A percentile compares a stretch with the other conserved stretches of the same genome.
Evolutionary conservation across 768 basidiomycete genomes (phyloP).

Genomic region (Rhizopogon rudus): DNA sequence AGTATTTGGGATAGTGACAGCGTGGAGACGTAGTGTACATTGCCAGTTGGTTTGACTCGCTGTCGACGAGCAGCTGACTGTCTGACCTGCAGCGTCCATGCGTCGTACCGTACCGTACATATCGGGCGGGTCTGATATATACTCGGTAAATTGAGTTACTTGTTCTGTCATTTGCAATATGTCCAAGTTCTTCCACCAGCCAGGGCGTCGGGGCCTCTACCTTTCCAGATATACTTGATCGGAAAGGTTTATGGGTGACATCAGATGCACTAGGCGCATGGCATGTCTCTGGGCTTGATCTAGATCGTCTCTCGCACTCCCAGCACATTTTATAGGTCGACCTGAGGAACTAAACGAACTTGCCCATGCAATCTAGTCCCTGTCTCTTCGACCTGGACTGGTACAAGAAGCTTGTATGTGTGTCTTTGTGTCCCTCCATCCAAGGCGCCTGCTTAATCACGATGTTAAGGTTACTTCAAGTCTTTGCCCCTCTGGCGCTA

Average conservation of each 20-base stretch:
- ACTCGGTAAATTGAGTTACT: neutral
- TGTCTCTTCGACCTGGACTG: neutral
- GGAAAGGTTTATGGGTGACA: neutral
- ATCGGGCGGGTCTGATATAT: neutral
- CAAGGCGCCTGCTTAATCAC: neutral
- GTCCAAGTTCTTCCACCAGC: neutral
- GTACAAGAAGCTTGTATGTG: neutral
- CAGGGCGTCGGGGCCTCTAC: too few relatives aligned
- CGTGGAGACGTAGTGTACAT: too few relatives aligned
- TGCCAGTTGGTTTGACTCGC: too few relatives aligned
- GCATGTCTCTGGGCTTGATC: neutral
- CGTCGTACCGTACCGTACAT: neutral
- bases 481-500: slow-evolving; percentile 12
- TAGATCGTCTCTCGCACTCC: neutral
- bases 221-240: neutral
- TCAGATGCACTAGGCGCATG: neutral
- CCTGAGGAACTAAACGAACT: too few relatives aligned
- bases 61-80: neutral
- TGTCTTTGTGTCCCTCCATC: neutral
- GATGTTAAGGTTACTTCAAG: neutral
- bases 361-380: neutral
- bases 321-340: neutral
- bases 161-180: neutral
- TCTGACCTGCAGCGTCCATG: neutral
- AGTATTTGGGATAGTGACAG: neutral